Conservation (phyloP, 1,284 basidiomycete genomes). For the Malassezia nana region DNA sequence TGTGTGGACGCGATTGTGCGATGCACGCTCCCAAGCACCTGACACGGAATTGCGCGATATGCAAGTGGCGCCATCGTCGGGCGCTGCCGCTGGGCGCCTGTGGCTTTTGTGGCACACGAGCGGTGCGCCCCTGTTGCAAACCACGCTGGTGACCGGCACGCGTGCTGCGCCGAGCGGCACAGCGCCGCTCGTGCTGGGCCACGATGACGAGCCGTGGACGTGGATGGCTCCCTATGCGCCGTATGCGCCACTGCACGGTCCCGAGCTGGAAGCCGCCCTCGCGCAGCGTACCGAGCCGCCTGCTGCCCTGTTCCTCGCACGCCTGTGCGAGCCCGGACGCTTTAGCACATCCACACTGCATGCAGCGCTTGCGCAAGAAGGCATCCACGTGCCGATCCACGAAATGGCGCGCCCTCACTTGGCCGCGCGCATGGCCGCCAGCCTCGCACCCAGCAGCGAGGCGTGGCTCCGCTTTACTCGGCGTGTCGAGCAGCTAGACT, state of each 20-base stretch:
- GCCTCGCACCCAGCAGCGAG: conserved; percentile 22
- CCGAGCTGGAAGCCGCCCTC: conserved; percentile 32
- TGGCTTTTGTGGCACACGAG: conserved; percentile 43
- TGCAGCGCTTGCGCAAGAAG: conserved; percentile 9
- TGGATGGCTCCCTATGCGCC: conserved; percentile 23
- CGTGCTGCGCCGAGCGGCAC: conserved; percentile 4
- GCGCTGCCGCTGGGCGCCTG: conserved; percentile 23
- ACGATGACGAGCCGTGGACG: conserved; percentile 26
- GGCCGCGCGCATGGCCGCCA: conserved; percentile 22
- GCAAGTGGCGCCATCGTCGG: conserved; percentile 20
- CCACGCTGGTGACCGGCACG: conserved; percentile 11
- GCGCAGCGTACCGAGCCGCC: conserved; percentile 20
- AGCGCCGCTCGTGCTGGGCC: conserved; percentile 17
- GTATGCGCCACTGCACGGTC: conserved; percentile 33
- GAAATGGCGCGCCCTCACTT: conserved; percentile 19
- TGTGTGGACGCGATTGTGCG: conserved; percentile 35
- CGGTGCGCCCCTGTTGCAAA: conserved; percentile 22
- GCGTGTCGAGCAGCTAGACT: conserved; percentile 36
- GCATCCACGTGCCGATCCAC: conserved; percentile 17
- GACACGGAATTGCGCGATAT: conserved; percentile 40
- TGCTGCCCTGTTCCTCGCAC: conserved; percentile 29
- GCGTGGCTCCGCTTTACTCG: conserved; percentile 41
- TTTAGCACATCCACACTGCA: conserved; percentile 26
- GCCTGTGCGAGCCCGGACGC: conserved; percentile 35
- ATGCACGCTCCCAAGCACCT: conserved; percentile 24